phyloP scores from a whole-genome alignment of 2,329 filamentous ascomycete genomes.

The Colletotrichum somersetense region DNA sequence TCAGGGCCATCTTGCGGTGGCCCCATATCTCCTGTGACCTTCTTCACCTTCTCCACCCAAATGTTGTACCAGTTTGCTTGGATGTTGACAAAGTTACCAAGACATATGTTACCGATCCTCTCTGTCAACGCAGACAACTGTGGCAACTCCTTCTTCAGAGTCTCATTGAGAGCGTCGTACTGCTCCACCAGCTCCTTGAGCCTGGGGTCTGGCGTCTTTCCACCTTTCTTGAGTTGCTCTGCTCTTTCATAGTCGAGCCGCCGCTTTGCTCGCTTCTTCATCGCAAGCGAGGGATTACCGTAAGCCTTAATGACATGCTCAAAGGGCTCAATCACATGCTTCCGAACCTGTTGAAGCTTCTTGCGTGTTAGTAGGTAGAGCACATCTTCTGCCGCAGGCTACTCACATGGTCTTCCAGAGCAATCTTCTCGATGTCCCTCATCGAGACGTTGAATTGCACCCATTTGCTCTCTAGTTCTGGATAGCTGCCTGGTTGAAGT shows the following conservation, averaged over 20 bases:
- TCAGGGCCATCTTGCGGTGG: slow-evolving; percentile 77
- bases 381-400: neutral
- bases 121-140: slow-evolving; percentile 85
- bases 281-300: slow-evolving; percentile 85
- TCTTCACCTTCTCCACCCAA: slow-evolving; percentile 85
- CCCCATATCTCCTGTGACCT: slow-evolving; percentile 75
- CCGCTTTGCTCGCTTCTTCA: slow-evolving; percentile 96
- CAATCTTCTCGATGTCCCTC: slow-evolving; percentile 85
- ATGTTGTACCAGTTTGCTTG: slow-evolving; percentile 86
- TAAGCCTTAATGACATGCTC: slow-evolving; percentile 83
- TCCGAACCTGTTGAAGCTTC: slow-evolving; percentile 75
- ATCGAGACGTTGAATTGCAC: slow-evolving; percentile 89
- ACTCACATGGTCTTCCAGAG: slow-evolving; percentile 86
- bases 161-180: slow-evolving; percentile 91
- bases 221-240: slow-evolving; percentile 80
- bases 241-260: slow-evolving; percentile 88
- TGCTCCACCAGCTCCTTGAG: slow-evolving; percentile 86
- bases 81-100: slow-evolving; percentile 86
- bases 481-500: slow-evolving; percentile 76
- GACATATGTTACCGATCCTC: slow-evolving; percentile 81
- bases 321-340: slow-evolving; percentile 88
- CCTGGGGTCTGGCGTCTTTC: slow-evolving; percentile 90
- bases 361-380: slow-evolving; percentile 6
- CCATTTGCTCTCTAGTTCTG: slow-evolving; percentile 95
- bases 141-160: slow-evolving; percentile 91